These are phyloP conservation scores for Coprinopsis cinerea DNA, from an alignment of 768 basidiomycete species.

Conservation along the genomic window DNA sequence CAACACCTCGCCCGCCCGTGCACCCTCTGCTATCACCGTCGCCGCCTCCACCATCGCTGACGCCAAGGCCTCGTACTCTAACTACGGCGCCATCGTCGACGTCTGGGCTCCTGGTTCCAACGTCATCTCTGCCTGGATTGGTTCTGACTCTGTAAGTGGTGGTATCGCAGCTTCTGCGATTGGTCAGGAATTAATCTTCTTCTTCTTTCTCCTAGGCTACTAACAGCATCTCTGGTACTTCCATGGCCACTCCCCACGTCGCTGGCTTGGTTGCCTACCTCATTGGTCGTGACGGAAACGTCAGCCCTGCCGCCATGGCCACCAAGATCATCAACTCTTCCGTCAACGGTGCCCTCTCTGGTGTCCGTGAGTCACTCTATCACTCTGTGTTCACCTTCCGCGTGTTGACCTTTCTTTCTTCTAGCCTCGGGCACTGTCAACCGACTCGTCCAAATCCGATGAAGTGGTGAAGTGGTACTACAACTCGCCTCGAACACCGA, in stretches of 20 bases:
- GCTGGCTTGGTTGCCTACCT: constrained; percentile 34
- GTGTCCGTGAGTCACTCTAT: neutral
- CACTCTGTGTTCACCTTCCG: neutral
- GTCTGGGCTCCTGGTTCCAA: constrained; percentile 29
- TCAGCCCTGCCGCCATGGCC: constrained; percentile 26
- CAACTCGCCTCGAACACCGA: too few species aligned
- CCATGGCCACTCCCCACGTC: constrained; percentile 31
- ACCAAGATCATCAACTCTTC: constrained; percentile 20
- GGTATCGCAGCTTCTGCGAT: too few species aligned
- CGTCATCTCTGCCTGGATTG: constrained; percentile 22
- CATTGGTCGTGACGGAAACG: constrained; percentile 26
- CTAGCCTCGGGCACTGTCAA: constrained; percentile 1
- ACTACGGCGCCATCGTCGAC: constrained; percentile 29
- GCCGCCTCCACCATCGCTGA: constrained; percentile 27
- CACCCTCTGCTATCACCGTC: constrained; percentile 26
- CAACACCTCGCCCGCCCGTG: constrained; percentile 26
- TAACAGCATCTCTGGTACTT: constrained; percentile 20
- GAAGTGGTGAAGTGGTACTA: too few species aligned
- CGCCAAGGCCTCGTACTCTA: constrained; percentile 28
- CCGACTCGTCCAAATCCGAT: neutral
- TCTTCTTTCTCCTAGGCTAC: constrained; percentile 16
- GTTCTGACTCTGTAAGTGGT: constrained; percentile 17
- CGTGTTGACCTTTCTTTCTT: neutral
- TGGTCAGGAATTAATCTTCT: neutral
- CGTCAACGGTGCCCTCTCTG: constrained; percentile 21